Conservation (phyloP, 2,329 filamentous ascomycete genomes). For the Colletotrichum agaves region DNA sequence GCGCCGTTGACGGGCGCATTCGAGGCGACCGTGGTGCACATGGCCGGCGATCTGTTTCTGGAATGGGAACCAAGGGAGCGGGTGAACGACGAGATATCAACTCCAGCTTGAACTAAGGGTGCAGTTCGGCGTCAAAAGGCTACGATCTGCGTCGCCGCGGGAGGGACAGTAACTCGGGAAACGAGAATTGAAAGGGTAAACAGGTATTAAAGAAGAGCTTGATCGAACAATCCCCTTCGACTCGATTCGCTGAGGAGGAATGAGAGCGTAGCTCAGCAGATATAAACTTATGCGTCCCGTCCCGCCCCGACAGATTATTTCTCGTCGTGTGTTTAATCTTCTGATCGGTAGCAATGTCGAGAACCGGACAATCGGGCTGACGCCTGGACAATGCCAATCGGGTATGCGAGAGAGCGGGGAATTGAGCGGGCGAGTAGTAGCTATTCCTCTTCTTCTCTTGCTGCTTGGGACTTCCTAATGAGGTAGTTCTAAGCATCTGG, state of each 20-base stretch:
- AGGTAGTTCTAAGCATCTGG: neutral
- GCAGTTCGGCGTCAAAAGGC: neutral
- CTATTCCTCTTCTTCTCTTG: neutral
- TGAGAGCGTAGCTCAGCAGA: neutral
- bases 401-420: slow-evolving; percentile 17
- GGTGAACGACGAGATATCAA: neutral
- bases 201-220: slow-evolving; percentile 11
- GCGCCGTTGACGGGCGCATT: slow-evolving; percentile 13
- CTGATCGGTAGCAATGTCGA: slow-evolving; percentile 8
- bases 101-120: neutral
- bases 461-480: neutral
- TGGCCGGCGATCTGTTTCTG: neutral
- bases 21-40: slow-evolving; percentile 13
- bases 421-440: slow-evolving; percentile 18
- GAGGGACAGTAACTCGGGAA: neutral
- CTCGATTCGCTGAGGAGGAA: slow-evolving; percentile 4
- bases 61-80: neutral
- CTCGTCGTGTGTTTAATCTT: slow-evolving; percentile 10
- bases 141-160: neutral
- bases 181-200: neutral
- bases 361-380: neutral
- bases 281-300: neutral
- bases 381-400: neutral
- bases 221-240: neutral
- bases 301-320: slow-evolving; percentile 6